Conservation (phyloP, 1,139 yeast species). For the Meyerozyma athensensis region DNA sequence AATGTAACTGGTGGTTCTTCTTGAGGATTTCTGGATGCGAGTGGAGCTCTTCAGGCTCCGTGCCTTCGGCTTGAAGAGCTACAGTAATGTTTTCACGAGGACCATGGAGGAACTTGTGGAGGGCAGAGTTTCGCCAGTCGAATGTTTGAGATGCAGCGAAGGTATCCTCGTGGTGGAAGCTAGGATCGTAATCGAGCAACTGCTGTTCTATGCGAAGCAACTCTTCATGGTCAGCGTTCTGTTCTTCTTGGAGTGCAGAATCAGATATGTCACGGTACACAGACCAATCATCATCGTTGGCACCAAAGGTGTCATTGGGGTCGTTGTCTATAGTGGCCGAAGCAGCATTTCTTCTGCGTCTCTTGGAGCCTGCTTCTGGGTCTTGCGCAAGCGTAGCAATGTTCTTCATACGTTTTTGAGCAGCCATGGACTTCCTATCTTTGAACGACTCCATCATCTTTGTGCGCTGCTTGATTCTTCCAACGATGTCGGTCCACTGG, state of each 20-base stretch:
- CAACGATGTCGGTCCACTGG: conserved; percentile 53
- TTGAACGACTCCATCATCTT: conserved; percentile 73
- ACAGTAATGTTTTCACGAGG: conserved; percentile 59
- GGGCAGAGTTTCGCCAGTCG: conserved; percentile 77
- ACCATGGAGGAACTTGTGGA: conserved; percentile 86
- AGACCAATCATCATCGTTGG: conserved; percentile 95
- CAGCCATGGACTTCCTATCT: conserved; percentile 86
- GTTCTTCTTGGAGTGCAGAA: conserved; percentile 65
- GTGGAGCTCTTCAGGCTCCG: conserved; percentile 40
- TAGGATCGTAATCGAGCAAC: conserved; percentile 75
- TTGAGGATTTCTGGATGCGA: conserved; percentile 41
- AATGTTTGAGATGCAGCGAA: conserved; percentile 64
- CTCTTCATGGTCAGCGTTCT: conserved; percentile 62
- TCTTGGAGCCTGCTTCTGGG: conserved; percentile 38
- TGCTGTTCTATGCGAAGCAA: conserved; percentile 67
- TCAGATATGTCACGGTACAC: conserved; percentile 81
- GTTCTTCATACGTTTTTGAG: conserved; percentile 88
- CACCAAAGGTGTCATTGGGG: conserved; percentile 92
- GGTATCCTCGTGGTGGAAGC: conserved; percentile 80
- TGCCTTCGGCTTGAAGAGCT: conserved; percentile 41
- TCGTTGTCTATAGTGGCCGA: conserved; percentile 76
- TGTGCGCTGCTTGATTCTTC: conserved; percentile 59
- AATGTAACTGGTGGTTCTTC: conserved; percentile 72
- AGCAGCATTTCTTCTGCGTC: conserved; percentile 43
- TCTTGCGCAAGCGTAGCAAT: conserved; percentile 87